Evolutionary conservation across 1,284 basidiomycete genomes (phyloP).

Genomic region (Cystobasidium slooffiae): DNA sequence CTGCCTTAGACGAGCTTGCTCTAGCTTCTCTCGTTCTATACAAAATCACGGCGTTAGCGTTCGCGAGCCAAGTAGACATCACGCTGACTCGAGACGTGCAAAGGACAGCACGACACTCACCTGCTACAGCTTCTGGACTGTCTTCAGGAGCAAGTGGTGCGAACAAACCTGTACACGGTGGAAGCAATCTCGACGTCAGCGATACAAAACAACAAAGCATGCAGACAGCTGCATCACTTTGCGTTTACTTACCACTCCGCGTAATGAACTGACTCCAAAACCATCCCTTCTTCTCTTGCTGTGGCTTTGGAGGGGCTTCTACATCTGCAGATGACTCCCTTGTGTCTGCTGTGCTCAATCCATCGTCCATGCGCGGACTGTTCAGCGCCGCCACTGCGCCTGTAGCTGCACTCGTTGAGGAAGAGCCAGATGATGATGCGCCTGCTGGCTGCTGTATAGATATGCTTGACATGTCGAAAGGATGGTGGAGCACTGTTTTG

Average conservation of each 20-base stretch:
- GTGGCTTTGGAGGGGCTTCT: neutral
- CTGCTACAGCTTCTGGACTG: slow-evolving; percentile 29
- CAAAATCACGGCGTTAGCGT: neutral
- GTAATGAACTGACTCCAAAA: slow-evolving; percentile 41
- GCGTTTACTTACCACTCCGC: slow-evolving; percentile 11
- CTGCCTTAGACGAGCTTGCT: slow-evolving; percentile 8
- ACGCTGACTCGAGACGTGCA: neutral
- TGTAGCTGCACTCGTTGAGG: slow-evolving; percentile 3
- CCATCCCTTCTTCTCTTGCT: slow-evolving; percentile 13
- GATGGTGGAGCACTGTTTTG: too few species aligned
- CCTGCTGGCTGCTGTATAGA: neutral
- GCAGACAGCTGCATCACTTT: too few species aligned
- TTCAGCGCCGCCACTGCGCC: slow-evolving; percentile 25
- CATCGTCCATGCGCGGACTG: neutral
- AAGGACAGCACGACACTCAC: neutral
- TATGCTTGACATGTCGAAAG: neutral
- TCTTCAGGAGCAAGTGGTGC: slow-evolving; percentile 39
- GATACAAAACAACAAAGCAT: neutral
- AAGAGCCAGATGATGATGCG: neutral
- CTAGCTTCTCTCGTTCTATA: slow-evolving; percentile 9
- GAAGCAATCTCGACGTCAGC: neutral
- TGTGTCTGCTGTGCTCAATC: neutral
- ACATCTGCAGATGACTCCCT: neutral
- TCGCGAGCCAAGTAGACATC: neutral
- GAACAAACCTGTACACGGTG: slow-evolving; percentile 27